phyloP scores from a whole-genome alignment of 148 eudicot genomes.

The Polygonum aviculare region DNA sequence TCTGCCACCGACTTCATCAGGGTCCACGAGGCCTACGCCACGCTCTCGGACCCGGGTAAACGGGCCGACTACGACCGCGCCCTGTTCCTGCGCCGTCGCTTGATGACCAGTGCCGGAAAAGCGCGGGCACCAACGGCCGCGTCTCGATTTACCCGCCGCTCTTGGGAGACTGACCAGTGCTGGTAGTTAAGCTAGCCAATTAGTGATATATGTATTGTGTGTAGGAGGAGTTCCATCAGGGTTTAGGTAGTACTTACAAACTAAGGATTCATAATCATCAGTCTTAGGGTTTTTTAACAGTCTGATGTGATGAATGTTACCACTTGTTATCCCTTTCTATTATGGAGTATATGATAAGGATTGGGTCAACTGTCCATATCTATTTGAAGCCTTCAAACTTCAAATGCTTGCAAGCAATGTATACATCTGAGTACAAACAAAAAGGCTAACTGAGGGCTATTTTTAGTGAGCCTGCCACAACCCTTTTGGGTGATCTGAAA shows the following conservation, averaged over 20 bases:
- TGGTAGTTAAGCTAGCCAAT: conserved; percentile 24
- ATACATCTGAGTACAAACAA: too few species aligned
- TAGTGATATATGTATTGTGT: too few species aligned
- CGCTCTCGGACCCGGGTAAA: conserved; percentile 55
- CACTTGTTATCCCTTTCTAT: neutral
- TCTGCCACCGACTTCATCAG: conserved; percentile 39
- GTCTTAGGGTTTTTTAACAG: neutral
- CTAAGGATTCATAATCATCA: neutral
- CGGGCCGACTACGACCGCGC: conserved; percentile 58
- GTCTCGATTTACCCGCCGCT: conserved; percentile 13
- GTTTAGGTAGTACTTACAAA: neutral
- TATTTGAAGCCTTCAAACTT: too few species aligned
- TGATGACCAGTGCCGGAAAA: neutral
- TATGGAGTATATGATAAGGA: too few species aligned
- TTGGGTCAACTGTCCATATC: too few species aligned
- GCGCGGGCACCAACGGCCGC: neutral
- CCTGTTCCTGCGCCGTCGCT: conserved; percentile 16
- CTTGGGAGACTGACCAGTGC: conserved; percentile 77
- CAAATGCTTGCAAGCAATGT: too few species aligned
- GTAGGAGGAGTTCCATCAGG: too few species aligned
- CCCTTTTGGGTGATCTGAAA: too few species aligned
- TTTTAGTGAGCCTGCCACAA: too few species aligned
- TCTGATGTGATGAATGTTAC: conserved; percentile 4
- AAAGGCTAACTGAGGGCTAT: too few species aligned
- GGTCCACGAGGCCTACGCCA: conserved; percentile 52